Conservation (phyloP, 768 basidiomycete genomes). For the Trametes punicea region DNA sequence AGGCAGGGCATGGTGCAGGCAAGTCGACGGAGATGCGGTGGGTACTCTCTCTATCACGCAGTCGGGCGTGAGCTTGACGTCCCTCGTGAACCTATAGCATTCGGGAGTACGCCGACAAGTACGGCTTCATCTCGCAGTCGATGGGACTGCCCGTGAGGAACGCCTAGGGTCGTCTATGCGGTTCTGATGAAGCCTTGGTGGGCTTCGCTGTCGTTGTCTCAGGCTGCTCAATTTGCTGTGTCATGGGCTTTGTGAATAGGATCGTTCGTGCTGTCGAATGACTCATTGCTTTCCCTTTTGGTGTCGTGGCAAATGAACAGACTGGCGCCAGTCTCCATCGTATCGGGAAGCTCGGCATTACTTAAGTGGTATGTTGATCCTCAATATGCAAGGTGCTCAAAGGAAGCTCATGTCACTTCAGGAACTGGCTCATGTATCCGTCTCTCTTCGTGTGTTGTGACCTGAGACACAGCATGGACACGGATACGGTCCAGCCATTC, state of each 20-base stretch:
- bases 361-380: too few species aligned
- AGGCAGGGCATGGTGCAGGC: slow-evolving; percentile 78
- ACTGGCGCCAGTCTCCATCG: too few species aligned
- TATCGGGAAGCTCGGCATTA: too few species aligned
- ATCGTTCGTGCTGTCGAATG: neutral
- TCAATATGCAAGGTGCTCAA: too few species aligned
- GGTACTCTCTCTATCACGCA: neutral
- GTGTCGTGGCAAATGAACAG: too few species aligned
- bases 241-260: neutral
- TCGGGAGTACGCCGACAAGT: slow-evolving; percentile 73
- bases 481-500: too few species aligned
- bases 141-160: slow-evolving; percentile 42
- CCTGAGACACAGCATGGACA: too few species aligned
- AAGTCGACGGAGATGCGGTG: slow-evolving; percentile 72
- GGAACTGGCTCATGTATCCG: too few species aligned
- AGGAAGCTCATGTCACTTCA: too few species aligned
- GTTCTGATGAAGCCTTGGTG: neutral
- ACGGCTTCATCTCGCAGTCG: slow-evolving; percentile 69
- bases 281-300: too few species aligned
- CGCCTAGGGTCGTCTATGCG: neutral
- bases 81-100: slow-evolving; percentile 50
- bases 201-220: neutral
- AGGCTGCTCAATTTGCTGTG: neutral
- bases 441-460: too few species aligned
- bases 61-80: neutral